Evolutionary conservation across 371 early-diverging fungal species (phyloP), one percentile per base, ranked within the genome.

Genomic region (Apophysomyces variabilis): DNA sequence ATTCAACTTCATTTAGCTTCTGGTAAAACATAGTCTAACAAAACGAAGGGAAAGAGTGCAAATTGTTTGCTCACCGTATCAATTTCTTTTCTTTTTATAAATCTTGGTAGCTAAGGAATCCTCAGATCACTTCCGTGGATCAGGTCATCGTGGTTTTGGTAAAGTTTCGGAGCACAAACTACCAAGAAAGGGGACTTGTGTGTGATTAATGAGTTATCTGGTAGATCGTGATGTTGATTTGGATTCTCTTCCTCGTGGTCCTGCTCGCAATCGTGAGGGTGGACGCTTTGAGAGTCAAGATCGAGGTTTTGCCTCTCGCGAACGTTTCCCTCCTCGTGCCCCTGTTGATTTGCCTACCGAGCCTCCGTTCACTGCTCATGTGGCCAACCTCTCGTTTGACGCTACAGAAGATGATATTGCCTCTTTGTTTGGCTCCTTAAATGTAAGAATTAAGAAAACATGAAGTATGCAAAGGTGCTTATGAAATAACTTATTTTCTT

Each of bases 341-440:
- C 87, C 91, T 13, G 87, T 86, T 38, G 90, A 88, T 0, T 85
- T 95, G 66, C 96, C 96, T 21, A 90, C 91, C 38, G 74, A 83
- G 46, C 92, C 95, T 18, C 98, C 98, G 39, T 97, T 82, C 85
- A 95, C 92, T 18, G 90, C 92, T 37, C 93, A 89, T 72, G 77
- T 97, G 63, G 96, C 94, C 58, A 96, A 96, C 86, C 76, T 97
- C 65, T 84, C 95, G 14, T 96, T 87, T 74, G 93, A 93, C 44
- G 85, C 85, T 38, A 86, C 82, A 64, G 97, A 96, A 58, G 74
- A 79, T 18, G 91, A 90, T 69, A 70, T 97, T 46, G 85, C 86
- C 63, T 76, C 76, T 45, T 87, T 95, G 62, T 96, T 97, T 71
- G 68, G 56, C n/a, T 84, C 80, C 35, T 77, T 89, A 65, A 78